These are phyloP conservation scores for Syzygium aqueum DNA, from an alignment of 345 rosid genomes.

Conservation along the genomic window DNA sequence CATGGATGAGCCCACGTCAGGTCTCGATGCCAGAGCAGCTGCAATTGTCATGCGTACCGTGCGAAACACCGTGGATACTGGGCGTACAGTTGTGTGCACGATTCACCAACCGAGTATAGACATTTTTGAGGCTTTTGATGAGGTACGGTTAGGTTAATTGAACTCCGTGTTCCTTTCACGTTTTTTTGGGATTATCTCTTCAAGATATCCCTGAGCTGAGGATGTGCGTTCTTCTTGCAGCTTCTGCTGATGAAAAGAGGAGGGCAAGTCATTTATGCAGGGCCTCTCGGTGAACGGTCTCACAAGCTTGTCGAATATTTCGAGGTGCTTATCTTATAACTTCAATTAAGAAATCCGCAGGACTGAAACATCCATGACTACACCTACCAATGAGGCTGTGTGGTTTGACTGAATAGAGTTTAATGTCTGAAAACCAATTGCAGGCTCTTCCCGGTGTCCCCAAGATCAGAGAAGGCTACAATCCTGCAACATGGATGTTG, in stretches of 20 bases:
- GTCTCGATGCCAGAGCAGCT: slow-evolving; percentile 18
- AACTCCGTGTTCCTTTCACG: neutral
- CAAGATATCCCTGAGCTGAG: neutral
- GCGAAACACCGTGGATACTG: slow-evolving; percentile 15
- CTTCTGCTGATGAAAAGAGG: slow-evolving; percentile 29
- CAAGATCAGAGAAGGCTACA: slow-evolving; percentile 30
- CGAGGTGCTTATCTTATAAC: slow-evolving; percentile 6
- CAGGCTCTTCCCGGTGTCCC: slow-evolving; percentile 31
- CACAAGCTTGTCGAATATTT: slow-evolving; percentile 19
- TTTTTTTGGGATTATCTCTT: neutral
- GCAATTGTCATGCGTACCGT: slow-evolving; percentile 16
- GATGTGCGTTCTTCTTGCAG: slow-evolving; percentile 7
- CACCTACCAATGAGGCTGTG: neutral
- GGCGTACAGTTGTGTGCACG: slow-evolving; percentile 15
- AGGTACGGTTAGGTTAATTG: neutral
- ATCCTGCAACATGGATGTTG: slow-evolving; percentile 54
- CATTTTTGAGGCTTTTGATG: slow-evolving; percentile 19
- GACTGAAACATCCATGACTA: neutral
- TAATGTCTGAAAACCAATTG: neutral
- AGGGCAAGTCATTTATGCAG: slow-evolving; percentile 25
- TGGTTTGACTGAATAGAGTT: neutral
- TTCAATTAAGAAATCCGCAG: neutral
- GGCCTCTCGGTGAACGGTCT: slow-evolving; percentile 23
- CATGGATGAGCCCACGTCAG: slow-evolving; percentile 18
- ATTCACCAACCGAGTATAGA: slow-evolving; percentile 19